A percentile compares a stretch with the other conserved stretches of the same genome.
phyloP scores from a whole-genome alignment of 2,329 filamentous ascomycete species.

The Ophiostoma australiae region DNA sequence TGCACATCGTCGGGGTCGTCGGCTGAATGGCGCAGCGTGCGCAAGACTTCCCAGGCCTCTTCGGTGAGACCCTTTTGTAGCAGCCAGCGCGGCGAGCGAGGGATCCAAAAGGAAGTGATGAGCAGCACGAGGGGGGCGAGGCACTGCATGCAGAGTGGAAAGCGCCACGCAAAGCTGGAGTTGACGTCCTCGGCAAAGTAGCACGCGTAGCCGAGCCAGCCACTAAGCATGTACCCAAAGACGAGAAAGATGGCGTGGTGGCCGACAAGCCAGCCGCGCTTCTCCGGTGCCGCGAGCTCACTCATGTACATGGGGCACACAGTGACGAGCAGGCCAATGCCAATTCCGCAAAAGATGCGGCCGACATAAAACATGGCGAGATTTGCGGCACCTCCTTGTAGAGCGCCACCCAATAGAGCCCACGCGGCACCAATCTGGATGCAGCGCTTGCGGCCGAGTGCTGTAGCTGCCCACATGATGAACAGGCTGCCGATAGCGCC shows the following conservation, averaged over 20 bases:
- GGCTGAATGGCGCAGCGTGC: conserved; percentile 37
- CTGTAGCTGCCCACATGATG: conserved; percentile 46
- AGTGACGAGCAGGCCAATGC: conserved; percentile 41
- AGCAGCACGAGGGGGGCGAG: conserved; percentile 36
- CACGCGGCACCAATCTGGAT: conserved; percentile 45
- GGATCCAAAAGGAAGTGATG: conserved; percentile 40
- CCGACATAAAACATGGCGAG: conserved; percentile 44
- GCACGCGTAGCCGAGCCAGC: conserved; percentile 43
- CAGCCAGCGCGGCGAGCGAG: conserved; percentile 47
- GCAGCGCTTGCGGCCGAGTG: conserved; percentile 41
- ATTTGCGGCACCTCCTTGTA: conserved; percentile 44
- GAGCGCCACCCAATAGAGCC: conserved; percentile 42
- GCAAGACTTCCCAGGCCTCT: conserved; percentile 43
- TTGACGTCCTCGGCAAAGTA: conserved; percentile 38
- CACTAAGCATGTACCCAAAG: conserved; percentile 43
- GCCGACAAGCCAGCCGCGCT: conserved; percentile 43
- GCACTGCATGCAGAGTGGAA: conserved; percentile 41
- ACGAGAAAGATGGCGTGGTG: conserved; percentile 45
- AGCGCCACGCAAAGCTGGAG: conserved; percentile 42
- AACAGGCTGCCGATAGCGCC: conserved; percentile 45
- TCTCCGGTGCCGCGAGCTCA: conserved; percentile 39
- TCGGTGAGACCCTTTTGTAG: conserved; percentile 42
- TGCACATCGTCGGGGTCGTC: conserved; percentile 40
- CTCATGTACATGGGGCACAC: conserved; percentile 44
- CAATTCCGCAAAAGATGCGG: conserved; percentile 40